Conservation (phyloP, 495 filamentous ascomycete species). For the Pseudevernia furfuracea region DNA sequence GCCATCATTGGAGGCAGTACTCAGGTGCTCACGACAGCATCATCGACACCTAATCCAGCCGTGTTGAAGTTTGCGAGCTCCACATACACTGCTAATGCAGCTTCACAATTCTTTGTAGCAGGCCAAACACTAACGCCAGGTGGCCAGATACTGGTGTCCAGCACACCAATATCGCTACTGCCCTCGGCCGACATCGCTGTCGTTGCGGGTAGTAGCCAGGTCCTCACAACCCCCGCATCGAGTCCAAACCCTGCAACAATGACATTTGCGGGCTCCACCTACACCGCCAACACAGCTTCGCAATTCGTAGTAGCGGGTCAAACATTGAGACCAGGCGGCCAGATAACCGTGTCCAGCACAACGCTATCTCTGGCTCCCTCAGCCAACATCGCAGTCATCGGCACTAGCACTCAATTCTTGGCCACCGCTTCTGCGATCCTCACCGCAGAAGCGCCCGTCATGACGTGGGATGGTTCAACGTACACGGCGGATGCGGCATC, state of each 20-base stretch:
- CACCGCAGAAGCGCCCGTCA: background rate
- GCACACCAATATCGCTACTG: constrained; percentile 3
- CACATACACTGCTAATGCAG: constrained; percentile 7
- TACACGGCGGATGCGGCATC: constrained; percentile 12
- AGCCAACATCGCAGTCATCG: constrained; percentile 7
- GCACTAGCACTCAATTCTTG: constrained; percentile 13
- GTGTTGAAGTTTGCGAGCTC: constrained; percentile 2
- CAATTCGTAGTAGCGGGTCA: constrained; percentile 9
- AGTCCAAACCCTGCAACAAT: background rate
- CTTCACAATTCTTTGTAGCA: background rate
- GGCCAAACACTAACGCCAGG: constrained; percentile 12
- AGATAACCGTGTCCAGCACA: constrained; percentile 13
- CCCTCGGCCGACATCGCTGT: background rate
- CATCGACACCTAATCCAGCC: background rate
- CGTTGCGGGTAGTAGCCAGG: background rate
- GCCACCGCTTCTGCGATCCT: background rate
- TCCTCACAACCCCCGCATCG: background rate
- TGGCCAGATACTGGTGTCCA: constrained; percentile 6
- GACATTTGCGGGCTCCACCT: constrained; percentile 10
- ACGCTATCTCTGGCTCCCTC: background rate
- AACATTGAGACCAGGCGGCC: constrained; percentile 4
- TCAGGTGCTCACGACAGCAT: background rate
- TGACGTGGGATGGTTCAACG: constrained; percentile 7
- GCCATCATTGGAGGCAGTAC: background rate
- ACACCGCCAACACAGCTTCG: constrained; percentile 12